Base-by-base conservation (phyloP, 2,329 filamentous ascomycete species). In the Neonectria hederae region DNA sequence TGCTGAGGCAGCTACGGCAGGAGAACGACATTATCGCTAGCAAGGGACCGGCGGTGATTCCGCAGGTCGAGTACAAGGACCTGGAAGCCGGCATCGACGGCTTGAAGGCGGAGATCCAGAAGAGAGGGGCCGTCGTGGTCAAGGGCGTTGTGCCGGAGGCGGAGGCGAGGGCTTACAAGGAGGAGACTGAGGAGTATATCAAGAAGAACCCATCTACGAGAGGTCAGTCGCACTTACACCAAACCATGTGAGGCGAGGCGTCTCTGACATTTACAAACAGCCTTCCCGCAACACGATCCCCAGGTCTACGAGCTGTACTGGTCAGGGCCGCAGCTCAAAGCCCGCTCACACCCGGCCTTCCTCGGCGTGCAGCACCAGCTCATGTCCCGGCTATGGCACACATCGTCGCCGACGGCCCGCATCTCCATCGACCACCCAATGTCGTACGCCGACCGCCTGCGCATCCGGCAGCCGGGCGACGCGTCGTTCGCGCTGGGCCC, bases 301-400 rank as follows among this genome's bases (percentile, higher is more conserved):
- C 88, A 91, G 48, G 90, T 94, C 6, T 92, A 87, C 72, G 91
- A 93, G 75, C 80, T 94, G 1, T 94, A 93, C 78, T 93, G 91
- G 91, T 90, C 90, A 0, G 82, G 83, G 1, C 82, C 89, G 1
- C 92, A 94, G 75, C 80, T 91, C 46, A 84, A 86, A 67, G 91
- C 90, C 4, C 85, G 92, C n/a, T 79, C 84, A 0, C 89, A 94
- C 73, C 86, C 88, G 0, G 87, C 88, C 64, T 78, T 93, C 66
- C 78, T 93, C 21, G 75, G 79, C 22, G 82, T 87, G 0, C 91
- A 93, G 69, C 79, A 79, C 8, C 86, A 86, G 26, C 83, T 94
- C 35, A 88, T 92, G 82, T 75, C 80, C 7, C 75, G 78, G 5
- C 76, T 92, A 54, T 93, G 90, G 90, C 83, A 81, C 69, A 82